Conservation (phyloP, 768 basidiomycete genomes). For the Auriscalpium vulgare region DNA sequence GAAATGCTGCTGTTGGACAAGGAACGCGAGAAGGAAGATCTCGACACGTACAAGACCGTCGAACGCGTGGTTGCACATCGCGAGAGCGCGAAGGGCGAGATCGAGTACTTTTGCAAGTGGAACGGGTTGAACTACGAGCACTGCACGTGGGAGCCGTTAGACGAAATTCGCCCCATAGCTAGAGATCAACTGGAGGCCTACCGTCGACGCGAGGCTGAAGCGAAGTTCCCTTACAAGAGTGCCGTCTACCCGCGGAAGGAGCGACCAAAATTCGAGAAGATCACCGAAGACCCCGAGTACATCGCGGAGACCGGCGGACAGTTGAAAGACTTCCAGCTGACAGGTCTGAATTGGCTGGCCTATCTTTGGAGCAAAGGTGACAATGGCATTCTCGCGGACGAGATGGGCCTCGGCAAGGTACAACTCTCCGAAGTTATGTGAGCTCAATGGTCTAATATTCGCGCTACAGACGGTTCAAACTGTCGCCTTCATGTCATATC, state of each 20-base stretch:
- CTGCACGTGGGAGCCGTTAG: conserved; percentile 89
- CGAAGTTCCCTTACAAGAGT: conserved; percentile 83
- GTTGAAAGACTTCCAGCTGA: conserved; percentile 97
- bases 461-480: conserved; percentile 80
- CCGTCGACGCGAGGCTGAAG: conserved; percentile 65
- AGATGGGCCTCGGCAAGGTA: conserved; percentile 99
- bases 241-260: conserved; percentile 50
- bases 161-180: conserved; percentile 73
- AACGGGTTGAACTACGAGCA: conserved; percentile 86
- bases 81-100: conserved; percentile 44
- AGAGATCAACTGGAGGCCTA: conserved; percentile 75
- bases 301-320: conserved; percentile 68
- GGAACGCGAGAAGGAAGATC: conserved; percentile 85
- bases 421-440: background rate
- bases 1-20: conserved; percentile 86
- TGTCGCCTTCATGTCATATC: conserved; percentile 88
- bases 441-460: conserved; percentile 13
- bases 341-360: conserved; percentile 97
- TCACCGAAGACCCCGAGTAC: conserved; percentile 84
- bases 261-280: conserved; percentile 76
- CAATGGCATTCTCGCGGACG: conserved; percentile 96
- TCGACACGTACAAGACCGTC: conserved; percentile 85
- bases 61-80: conserved; percentile 85
- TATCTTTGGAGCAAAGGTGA: conserved; percentile 93
- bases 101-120: conserved; percentile 98